A percentile compares a stretch with the other conserved stretches of the same genome.
phyloP scores from a whole-genome alignment of 2,329 filamentous ascomycete species.

The Epichloe festucae region DNA sequence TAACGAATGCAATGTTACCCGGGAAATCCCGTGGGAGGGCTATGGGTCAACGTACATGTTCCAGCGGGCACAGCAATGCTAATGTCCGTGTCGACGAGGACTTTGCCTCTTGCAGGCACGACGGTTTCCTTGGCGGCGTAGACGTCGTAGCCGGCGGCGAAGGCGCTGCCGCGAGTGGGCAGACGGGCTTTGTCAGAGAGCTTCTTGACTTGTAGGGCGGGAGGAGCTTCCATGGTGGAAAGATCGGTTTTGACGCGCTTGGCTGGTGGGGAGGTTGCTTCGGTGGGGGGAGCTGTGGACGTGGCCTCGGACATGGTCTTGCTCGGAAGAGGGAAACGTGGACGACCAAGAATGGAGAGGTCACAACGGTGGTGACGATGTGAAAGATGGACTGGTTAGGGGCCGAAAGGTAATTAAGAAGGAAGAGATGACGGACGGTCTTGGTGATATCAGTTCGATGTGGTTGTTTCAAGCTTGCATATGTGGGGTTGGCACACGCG shows the following conservation, averaged over 20 bases:
- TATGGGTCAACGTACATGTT: slow-evolving; percentile 52
- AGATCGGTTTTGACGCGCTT: slow-evolving; percentile 61
- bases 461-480: too few species aligned
- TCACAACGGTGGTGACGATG: too few species aligned
- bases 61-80: slow-evolving; percentile 80
- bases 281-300: slow-evolving; percentile 22
- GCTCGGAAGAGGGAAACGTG: too few species aligned
- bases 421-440: too few species aligned
- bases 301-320: not conserved
- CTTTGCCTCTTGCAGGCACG: slow-evolving; percentile 74
- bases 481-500: not conserved
- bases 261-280: slow-evolving; percentile 52
- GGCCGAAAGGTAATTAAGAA: not conserved
- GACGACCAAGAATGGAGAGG: too few species aligned
- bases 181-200: slow-evolving; percentile 66
- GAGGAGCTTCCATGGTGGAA: slow-evolving; percentile 28
- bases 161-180: slow-evolving; percentile 78
- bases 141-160: slow-evolving; percentile 87
- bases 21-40: too few species aligned
- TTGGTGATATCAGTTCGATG: too few species aligned
- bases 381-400: not conserved
- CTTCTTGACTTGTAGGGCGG: slow-evolving; percentile 77
- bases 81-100: slow-evolving; percentile 79
- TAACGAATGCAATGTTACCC: too few species aligned
- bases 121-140: slow-evolving; percentile 65